These are phyloP conservation scores for Pythium volutum DNA, from an alignment of 352 stramenopile genomes.

Conservation along the genomic window DNA sequence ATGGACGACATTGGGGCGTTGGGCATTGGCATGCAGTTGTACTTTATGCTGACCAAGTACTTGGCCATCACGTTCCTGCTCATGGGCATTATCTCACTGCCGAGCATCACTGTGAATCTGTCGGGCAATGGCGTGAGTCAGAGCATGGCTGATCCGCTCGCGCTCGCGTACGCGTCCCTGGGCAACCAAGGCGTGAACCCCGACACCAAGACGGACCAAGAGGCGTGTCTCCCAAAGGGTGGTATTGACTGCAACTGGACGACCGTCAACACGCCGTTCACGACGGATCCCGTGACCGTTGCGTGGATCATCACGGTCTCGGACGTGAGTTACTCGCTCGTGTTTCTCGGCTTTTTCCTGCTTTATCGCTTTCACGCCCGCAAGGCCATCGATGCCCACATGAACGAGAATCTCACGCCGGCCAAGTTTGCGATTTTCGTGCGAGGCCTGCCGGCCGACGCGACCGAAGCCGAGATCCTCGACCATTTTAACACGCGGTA, in stretches of 20 bases:
- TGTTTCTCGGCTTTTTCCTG: slow-evolving; percentile 65
- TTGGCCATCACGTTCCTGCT: slow-evolving; percentile 54
- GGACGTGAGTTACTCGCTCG: slow-evolving; percentile 61
- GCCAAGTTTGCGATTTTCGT: slow-evolving; percentile 83
- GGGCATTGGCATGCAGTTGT: slow-evolving; percentile 81
- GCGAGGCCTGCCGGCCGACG: slow-evolving; percentile 58
- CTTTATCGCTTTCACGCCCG: slow-evolving; percentile 43
- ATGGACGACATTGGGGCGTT: slow-evolving; percentile 76
- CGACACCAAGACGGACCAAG: slow-evolving; percentile 42
- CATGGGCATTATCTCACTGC: slow-evolving; percentile 68
- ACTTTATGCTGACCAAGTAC: slow-evolving; percentile 86
- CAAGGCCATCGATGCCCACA: slow-evolving; percentile 55
- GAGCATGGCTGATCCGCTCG: slow-evolving; percentile 65
- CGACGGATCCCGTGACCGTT: slow-evolving; percentile 43
- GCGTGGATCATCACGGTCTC: slow-evolving; percentile 72
- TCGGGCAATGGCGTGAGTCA: slow-evolving; percentile 60
- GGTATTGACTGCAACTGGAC: slow-evolving; percentile 70
- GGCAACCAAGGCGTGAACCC: slow-evolving; percentile 75
- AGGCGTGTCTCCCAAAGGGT: slow-evolving; percentile 43
- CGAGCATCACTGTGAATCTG: slow-evolving; percentile 60
- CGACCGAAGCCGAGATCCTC: slow-evolving; percentile 60
- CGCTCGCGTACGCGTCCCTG: slow-evolving; percentile 68
- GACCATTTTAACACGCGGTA: slow-evolving; percentile 77
- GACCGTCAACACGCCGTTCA: slow-evolving; percentile 73
- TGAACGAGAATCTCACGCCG: slow-evolving; percentile 75